Conservation (phyloP, 2,329 filamentous ascomycete genomes). For the Ophiostoma australiae region DNA sequence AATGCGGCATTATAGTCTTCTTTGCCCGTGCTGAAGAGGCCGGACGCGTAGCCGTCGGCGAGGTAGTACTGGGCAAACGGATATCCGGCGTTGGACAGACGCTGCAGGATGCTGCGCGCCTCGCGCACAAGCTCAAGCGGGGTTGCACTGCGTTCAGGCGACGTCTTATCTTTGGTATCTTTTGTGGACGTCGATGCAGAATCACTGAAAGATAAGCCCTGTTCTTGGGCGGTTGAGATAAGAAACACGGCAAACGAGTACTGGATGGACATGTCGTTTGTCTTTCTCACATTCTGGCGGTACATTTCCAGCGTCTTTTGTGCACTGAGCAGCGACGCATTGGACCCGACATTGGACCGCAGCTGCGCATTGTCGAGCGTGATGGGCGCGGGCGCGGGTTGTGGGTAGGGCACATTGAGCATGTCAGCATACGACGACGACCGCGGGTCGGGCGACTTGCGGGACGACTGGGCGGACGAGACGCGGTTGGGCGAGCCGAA, state of each 20-base stretch:
- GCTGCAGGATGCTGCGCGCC: constrained; percentile 83
- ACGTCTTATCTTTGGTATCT: neutral
- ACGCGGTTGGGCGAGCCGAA: constrained; percentile 44
- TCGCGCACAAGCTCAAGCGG: constrained; percentile 72
- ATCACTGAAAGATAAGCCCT: constrained; percentile 53
- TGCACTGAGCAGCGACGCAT: constrained; percentile 83
- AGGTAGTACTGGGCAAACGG: constrained; percentile 98
- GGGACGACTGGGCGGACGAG: constrained; percentile 47
- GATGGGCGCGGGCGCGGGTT: constrained; percentile 64
- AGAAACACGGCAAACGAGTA: constrained; percentile 97
- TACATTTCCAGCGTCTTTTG: constrained; percentile 98
- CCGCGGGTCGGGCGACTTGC: constrained; percentile 53
- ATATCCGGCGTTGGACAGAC: constrained; percentile 79
- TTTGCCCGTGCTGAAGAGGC: constrained; percentile 90
- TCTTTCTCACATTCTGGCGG: constrained; percentile 93
- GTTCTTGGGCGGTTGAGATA: constrained; percentile 80
- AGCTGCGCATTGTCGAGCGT: constrained; percentile 76
- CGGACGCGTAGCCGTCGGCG: constrained; percentile 88
- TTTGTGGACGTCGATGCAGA: constrained; percentile 33
- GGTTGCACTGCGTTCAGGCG: constrained; percentile 35
- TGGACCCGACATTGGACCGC: constrained; percentile 73
- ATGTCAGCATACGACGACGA: constrained; percentile 55
- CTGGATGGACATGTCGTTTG: constrained; percentile 80
- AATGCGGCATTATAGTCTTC: constrained; percentile 89
- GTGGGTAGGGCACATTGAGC: constrained; percentile 69